Conservation (phyloP, 2,329 filamentous ascomycete species). For the Epichloe typhina region DNA sequence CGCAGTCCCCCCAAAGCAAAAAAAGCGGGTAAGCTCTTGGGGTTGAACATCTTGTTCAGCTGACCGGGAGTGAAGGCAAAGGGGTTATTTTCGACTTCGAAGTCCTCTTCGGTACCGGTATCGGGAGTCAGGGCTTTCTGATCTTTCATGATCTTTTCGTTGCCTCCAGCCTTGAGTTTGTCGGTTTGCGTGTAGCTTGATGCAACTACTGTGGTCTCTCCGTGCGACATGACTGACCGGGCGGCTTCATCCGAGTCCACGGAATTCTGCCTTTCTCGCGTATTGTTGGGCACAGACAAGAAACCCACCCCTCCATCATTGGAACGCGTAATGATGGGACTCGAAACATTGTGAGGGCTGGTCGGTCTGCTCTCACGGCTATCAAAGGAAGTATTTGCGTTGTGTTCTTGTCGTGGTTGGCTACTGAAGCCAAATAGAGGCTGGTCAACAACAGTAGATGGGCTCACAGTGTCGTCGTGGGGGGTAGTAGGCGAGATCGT, state of each 20-base stretch:
- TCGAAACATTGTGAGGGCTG: slow-evolving; percentile 61
- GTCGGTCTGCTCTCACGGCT: slow-evolving; percentile 53
- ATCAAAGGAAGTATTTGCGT: slow-evolving; percentile 48
- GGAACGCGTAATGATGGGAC: slow-evolving; percentile 33
- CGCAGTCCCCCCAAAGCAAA: slow-evolving; percentile 68
- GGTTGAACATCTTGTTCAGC: slow-evolving; percentile 77
- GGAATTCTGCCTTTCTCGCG: slow-evolving; percentile 53
- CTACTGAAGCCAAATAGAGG: slow-evolving; percentile 13
- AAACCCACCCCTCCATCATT: slow-evolving; percentile 40
- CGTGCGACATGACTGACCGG: slow-evolving; percentile 45
- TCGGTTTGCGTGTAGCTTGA: slow-evolving; percentile 31
- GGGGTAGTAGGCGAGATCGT: slow-evolving; percentile 22
- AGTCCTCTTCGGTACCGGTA: slow-evolving; percentile 62
- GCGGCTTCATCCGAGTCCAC: slow-evolving; percentile 53
- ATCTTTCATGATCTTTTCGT: slow-evolving; percentile 48
- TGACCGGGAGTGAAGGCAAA: slow-evolving; percentile 80
- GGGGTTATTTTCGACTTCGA: slow-evolving; percentile 62
- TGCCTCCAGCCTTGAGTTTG: slow-evolving; percentile 27
- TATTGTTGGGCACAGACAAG: slow-evolving; percentile 48
- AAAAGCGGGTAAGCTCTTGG: slow-evolving; percentile 74
- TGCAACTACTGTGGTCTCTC: slow-evolving; percentile 45
- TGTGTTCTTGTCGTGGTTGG: slow-evolving; percentile 28
- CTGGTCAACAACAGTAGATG: slow-evolving; percentile 23
- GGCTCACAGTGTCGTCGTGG: slow-evolving; percentile 28
- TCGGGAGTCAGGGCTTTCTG: slow-evolving; percentile 62